Percentiles rank a stretch among this genome's conserved stretches.
phyloP scores from a whole-genome alignment of 345 rosid genomes.

The Eucalyptus globulus region DNA sequence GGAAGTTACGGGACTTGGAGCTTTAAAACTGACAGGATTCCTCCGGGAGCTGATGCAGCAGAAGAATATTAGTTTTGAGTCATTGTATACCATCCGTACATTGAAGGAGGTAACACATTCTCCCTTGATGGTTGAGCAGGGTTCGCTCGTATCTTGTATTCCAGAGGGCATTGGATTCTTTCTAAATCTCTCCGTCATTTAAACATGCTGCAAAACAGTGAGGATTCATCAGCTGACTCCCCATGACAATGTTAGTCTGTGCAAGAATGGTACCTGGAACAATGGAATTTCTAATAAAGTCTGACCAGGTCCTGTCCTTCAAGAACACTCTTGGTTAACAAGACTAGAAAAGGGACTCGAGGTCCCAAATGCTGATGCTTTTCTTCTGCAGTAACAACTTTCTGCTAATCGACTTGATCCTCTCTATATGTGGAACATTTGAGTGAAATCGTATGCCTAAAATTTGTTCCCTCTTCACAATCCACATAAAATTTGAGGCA shows the following conservation, averaged over 20 bases:
- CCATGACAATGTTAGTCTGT: not conserved
- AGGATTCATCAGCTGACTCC: not conserved
- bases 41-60: conserved; percentile 77
- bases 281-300: not conserved
- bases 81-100: conserved; percentile 72
- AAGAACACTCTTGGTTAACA: not conserved
- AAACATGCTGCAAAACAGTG: not conserved
- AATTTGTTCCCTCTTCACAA: not conserved
- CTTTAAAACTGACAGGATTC: conserved; percentile 74
- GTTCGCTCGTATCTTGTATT: not conserved
- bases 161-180: not conserved
- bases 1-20: conserved; percentile 79
- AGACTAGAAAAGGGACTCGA: not conserved
- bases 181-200: not conserved
- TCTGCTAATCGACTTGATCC: not conserved
- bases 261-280: not conserved
- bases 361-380: not conserved
- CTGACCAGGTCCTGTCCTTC: not conserved
- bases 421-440: not conserved
- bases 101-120: conserved; percentile 64
- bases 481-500: not conserved
- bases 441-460: not conserved
- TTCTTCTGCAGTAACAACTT: not conserved
- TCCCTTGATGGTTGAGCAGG: not conserved
- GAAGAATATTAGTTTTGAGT: conserved; percentile 53